Conservation (phyloP, 2,329 filamentous ascomycete species). For the Elsinoe perseae region DNA sequence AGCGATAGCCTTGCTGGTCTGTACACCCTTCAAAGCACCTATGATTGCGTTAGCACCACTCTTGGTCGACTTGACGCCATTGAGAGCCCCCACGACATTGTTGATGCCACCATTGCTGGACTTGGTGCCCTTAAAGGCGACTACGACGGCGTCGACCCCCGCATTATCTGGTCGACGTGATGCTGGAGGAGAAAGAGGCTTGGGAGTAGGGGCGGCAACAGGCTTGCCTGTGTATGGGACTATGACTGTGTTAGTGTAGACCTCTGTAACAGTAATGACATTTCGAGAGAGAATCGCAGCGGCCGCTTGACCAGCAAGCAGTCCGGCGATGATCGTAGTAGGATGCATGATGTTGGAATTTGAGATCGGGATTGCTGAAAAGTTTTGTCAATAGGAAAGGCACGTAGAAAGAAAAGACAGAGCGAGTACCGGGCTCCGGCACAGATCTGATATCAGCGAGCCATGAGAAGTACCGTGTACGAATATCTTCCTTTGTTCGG, state of each 20-base stretch:
- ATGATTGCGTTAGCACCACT: neutral
- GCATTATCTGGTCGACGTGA: neutral
- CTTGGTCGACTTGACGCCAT: neutral
- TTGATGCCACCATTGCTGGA: neutral
- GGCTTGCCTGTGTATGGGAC: slow-evolving; percentile 10
- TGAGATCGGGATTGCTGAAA: neutral
- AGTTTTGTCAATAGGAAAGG: neutral
- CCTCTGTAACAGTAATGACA: slow-evolving; percentile 8
- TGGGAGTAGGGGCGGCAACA: neutral
- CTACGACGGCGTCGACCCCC: neutral
- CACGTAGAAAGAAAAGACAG: slow-evolving; percentile 3
- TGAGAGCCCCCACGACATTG: neutral
- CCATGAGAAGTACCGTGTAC: neutral
- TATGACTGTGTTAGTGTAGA: slow-evolving; percentile 12
- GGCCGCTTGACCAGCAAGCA: slow-evolving; percentile 18
- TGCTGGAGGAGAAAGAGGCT: neutral
- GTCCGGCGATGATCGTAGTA: neutral
- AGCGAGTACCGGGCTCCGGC: neutral
- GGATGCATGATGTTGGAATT: slow-evolving; percentile 10
- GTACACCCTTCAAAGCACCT: neutral
- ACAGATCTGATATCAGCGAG: neutral
- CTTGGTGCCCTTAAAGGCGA: neutral
- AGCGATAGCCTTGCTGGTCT: neutral
- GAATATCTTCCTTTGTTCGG: neutral
- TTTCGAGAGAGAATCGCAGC: slow-evolving; percentile 13